Conservation (phyloP, 305 asterid species). For the Fraxinus platypoda region DNA sequence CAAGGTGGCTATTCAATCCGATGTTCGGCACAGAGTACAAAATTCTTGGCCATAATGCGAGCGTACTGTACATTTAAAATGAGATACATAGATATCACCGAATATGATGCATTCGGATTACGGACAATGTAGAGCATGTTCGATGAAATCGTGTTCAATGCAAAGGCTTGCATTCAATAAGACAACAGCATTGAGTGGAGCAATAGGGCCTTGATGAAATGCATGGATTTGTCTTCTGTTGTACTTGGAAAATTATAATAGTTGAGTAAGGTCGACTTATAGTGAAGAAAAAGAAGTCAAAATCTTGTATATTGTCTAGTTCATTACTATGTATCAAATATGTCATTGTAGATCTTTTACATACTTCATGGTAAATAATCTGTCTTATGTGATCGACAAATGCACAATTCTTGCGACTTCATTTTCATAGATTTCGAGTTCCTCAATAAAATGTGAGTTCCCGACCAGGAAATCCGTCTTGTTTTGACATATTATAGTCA, state of each 20-base stretch:
- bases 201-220: background rate
- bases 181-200: background rate
- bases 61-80: background rate
- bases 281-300: background rate
- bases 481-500: background rate
- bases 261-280: background rate
- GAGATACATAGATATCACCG: background rate
- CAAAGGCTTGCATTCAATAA: background rate
- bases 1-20: constrained; percentile 5
- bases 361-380: background rate
- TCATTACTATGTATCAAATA: background rate
- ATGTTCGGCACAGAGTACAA: background rate
- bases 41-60: background rate
- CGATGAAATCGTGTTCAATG: background rate
- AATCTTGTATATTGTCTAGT: background rate
- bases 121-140: background rate
- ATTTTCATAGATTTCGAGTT: background rate
- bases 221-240: background rate
- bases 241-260: background rate
- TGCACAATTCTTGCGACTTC: background rate
- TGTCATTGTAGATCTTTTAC: background rate
- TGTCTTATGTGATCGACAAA: background rate
- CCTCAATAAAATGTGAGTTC: background rate
- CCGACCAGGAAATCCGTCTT: background rate
- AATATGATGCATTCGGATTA: background rate